phyloP scores from a whole-genome alignment of 345 rosid species.

The Sisymbrium altissimum region DNA sequence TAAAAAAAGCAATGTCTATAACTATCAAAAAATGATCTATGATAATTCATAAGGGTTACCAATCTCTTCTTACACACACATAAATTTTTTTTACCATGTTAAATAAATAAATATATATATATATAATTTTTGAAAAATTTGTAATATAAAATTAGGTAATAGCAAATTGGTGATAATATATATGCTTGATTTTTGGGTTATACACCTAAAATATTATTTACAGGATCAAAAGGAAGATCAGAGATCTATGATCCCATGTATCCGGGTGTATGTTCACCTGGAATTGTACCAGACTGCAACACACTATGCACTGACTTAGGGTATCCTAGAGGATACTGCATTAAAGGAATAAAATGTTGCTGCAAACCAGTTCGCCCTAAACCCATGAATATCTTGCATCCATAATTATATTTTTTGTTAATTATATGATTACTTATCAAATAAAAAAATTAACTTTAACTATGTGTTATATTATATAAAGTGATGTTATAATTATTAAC shows the following conservation, averaged over 20 bases:
- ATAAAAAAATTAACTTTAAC: not conserved
- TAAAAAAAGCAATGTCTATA: not conserved
- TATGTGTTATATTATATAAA: no score
- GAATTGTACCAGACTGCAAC: slow-evolving; percentile 15
- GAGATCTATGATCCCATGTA: not conserved
- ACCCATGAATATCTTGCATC: not conserved
- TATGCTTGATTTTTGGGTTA: not conserved
- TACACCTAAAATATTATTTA: not conserved
- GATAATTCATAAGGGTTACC: not conserved
- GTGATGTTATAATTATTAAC: no score
- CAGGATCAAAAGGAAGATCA: slow-evolving; percentile 11
- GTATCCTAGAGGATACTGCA: not conserved
- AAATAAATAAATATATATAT: no score
- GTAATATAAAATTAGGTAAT: not conserved
- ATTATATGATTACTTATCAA: not conserved
- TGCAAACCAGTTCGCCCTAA: not conserved
- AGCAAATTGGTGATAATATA: not conserved
- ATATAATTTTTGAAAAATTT: not conserved
- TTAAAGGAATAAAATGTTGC: slow-evolving; percentile 6
- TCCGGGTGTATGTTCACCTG: slow-evolving; percentile 8
- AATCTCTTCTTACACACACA: no score
- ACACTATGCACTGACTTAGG: not conserved
- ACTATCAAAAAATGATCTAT: not conserved
- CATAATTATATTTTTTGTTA: not conserved
- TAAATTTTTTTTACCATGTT: no score